Evolutionary conservation across 345 rosid genomes (phyloP), one percentile per base, ranked within the genome.

Genomic region (Schrenkiella parvula): DNA sequence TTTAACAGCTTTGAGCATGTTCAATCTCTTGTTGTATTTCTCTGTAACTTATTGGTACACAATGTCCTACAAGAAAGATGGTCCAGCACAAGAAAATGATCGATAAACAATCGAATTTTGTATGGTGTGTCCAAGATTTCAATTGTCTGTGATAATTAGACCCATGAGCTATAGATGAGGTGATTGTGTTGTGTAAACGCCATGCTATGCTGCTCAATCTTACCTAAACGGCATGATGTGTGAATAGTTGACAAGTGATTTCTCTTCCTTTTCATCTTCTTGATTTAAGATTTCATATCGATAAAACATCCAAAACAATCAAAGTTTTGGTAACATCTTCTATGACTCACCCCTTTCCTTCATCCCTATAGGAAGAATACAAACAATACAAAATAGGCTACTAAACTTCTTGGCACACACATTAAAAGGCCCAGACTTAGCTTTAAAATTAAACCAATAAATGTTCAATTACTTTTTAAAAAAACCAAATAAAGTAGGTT

Each of bases 11-110:
- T 35, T 82, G 25, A 22, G 78, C 28, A 56, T 66, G 11, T 53
- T 74, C 8, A 84, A 75, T 57, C 70, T 83, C 50, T 42, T 66
- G 37, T 25, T 78, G 23, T 81, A 65, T 29, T 31, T 76, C 44
- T 32, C 60, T 22, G 71, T 72, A 47, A 70, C 83, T 2, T 60
- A 37, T 67, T 29, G 63, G 39, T 59, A 44, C 57, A 54, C 56
- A 54, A 43, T 8, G 56, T 39, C 69, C n/a, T 7, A 51, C 69
- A 71, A 62, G 41, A 39, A 71, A 51, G 44, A 71, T 2, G 18
- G 10, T 29, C 11, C 35, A 62, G 5, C 18, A 71, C 28, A 31
- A 71, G 75, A 71, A 62, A 70, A 48, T 37, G 54, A 21, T 62
- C 4, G 18, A 21, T 39, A 21, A 22, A 17, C 13, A 0, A 57